Conservation (phyloP, 495 filamentous ascomycete species). For the Bacidia rubella region DNA sequence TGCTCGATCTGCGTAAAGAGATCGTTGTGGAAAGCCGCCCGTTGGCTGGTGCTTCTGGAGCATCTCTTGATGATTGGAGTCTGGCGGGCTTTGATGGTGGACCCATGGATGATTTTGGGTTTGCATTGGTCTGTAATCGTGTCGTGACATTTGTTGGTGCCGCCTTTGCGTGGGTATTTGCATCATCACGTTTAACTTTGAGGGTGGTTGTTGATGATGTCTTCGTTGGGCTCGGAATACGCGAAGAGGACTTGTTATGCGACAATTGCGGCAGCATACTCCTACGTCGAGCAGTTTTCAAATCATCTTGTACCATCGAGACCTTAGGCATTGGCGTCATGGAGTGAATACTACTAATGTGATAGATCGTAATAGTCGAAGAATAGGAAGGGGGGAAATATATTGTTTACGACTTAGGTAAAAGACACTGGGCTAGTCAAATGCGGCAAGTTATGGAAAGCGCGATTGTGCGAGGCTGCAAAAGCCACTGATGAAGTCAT, state of each 20-base stretch:
- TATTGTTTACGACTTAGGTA: too few relatives aligned
- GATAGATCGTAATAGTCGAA: too few relatives aligned
- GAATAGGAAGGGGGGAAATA: too few relatives aligned
- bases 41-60: not conserved
- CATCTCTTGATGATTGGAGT: not conserved
- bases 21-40: not conserved
- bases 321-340: too few relatives aligned
- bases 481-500: too few relatives aligned
- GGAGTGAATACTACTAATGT: too few relatives aligned
- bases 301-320: too few relatives aligned
- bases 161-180: not conserved
- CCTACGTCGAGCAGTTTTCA: not conserved
- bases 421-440: too few relatives aligned
- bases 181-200: not conserved
- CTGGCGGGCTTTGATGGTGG: not conserved
- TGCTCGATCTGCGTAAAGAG: not conserved
- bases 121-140: not conserved
- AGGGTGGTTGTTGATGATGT: not conserved
- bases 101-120: not conserved
- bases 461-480: too few relatives aligned
- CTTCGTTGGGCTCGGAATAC: not conserved
- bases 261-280: slow-evolving; percentile 12
- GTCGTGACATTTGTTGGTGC: not conserved
- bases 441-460: too few relatives aligned
- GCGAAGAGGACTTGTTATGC: not conserved